Percentiles rank a stretch among this genome's conserved stretches.
These are phyloP conservation scores for Aspergillus sp. DNA, from an alignment of 2,329 filamentous ascomycete species.

Conservation along the genomic window DNA sequence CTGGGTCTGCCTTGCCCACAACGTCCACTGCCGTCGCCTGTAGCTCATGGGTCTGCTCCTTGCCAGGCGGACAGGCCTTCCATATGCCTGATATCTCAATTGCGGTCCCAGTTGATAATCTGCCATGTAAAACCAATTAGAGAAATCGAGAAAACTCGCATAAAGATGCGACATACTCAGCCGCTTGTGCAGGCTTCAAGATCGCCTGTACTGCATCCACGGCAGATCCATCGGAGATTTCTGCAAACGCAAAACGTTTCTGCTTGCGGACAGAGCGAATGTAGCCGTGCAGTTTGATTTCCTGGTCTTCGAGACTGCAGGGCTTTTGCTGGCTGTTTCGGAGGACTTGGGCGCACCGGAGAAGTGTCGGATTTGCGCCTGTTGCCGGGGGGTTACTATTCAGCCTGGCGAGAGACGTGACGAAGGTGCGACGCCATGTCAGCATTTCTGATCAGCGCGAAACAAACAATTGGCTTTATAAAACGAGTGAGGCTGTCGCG, in stretches of 20 bases:
- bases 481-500: neutral
- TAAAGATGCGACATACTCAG: conserved; percentile 59
- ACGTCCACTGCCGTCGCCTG: conserved; percentile 68
- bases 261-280: conserved; percentile 83
- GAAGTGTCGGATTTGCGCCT: conserved; percentile 18
- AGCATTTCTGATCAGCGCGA: conserved; percentile 31
- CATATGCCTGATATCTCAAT: conserved; percentile 76
- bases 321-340: conserved; percentile 28
- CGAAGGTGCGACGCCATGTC: conserved; percentile 41
- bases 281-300: conserved; percentile 70
- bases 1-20: conserved; percentile 74
- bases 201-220: conserved; percentile 77
- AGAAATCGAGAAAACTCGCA: neutral
- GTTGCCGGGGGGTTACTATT: conserved; percentile 20
- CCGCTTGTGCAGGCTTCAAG: conserved; percentile 67
- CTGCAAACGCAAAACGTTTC: conserved; percentile 79
- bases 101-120: conserved; percentile 77
- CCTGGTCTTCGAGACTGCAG: conserved; percentile 35
- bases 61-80: conserved; percentile 66
- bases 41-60: conserved; percentile 75
- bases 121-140: conserved; percentile 39
- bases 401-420: conserved; percentile 36
- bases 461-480: neutral
- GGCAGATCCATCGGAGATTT: conserved; percentile 84
- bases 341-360: conserved; percentile 42